Evolutionary conservation across 2,329 filamentous ascomycete genomes (phyloP).

Genomic region (Rhinocladiella similis): DNA sequence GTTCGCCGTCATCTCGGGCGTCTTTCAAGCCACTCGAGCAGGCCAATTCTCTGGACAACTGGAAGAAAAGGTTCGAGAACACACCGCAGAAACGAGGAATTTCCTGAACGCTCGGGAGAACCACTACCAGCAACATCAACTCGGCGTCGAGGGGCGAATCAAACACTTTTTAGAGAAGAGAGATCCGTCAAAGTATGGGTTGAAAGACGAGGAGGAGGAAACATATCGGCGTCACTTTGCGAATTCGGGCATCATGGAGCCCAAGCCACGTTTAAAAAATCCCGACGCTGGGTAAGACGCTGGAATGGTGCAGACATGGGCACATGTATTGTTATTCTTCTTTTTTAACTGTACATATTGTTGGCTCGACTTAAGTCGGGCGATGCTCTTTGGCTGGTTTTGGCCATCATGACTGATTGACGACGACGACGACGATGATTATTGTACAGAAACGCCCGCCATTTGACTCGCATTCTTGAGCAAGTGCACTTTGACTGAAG

Average conservation of each 20-base stretch:
- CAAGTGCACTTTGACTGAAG: too few relatives aligned
- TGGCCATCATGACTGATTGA: neutral
- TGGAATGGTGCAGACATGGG: neutral
- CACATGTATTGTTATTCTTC: too few relatives aligned
- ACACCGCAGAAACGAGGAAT: conserved; percentile 64
- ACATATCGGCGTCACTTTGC: conserved; percentile 37
- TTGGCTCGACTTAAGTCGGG: neutral
- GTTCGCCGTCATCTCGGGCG: conserved; percentile 67
- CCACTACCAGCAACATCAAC: conserved; percentile 58
- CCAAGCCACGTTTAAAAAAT: conserved; percentile 9
- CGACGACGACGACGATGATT: conserved; percentile 9
- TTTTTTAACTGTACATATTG: conserved; percentile 14
- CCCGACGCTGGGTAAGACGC: neutral
- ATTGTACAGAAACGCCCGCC: conserved; percentile 20
- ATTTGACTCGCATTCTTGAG: conserved; percentile 5
- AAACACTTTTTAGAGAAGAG: conserved; percentile 74
- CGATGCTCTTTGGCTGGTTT: neutral
- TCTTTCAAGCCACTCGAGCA: conserved; percentile 71
- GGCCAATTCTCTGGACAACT: conserved; percentile 62
- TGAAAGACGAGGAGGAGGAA: conserved; percentile 45
- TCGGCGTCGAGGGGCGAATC: conserved; percentile 64
- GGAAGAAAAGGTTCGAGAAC: conserved; percentile 65
- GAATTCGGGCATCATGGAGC: conserved; percentile 4
- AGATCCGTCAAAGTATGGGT: conserved; percentile 55
- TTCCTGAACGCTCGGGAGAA: conserved; percentile 39